Conservation (phyloP, 179 eudicot species). For the Actinidia chinensis region DNA sequence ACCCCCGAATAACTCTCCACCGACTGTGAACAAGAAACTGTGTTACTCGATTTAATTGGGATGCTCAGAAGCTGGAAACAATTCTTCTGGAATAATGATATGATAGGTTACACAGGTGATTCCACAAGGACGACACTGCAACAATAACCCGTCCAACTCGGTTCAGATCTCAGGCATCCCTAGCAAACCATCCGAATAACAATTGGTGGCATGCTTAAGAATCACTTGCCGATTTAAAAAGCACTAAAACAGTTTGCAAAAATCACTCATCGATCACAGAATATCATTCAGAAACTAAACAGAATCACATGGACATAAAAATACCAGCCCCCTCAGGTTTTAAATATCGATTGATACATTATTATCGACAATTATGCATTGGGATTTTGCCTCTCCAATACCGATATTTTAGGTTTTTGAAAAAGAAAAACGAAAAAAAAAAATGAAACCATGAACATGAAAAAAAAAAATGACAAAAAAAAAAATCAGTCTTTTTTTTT, state of each 20-base stretch:
- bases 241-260: no score
- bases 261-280: no score
- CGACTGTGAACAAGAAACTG: conserved; percentile 48
- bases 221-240: neutral
- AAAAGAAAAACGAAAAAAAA: no score
- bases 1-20: conserved; percentile 73
- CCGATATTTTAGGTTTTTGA: no score
- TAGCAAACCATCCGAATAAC: conserved; percentile 83
- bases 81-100: conserved; percentile 67
- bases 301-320: neutral
- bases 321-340: no score
- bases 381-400: no score
- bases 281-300: neutral
- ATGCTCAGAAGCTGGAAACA: conserved; percentile 74
- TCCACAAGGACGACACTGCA: conserved; percentile 41
- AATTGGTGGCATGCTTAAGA: conserved; percentile 10
- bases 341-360: no score
- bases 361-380: neutral
- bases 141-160: conserved; percentile 61
- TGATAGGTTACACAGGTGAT: conserved; percentile 37
- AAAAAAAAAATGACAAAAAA: no score
- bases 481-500: no score
- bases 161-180: conserved; percentile 62
- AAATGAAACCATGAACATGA: no score
- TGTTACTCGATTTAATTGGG: conserved; percentile 54